Evolutionary conservation across 768 basidiomycete species (phyloP), one percentile per base, ranked within the genome.

Genomic region (Phanerodontia chrysosporium): DNA sequence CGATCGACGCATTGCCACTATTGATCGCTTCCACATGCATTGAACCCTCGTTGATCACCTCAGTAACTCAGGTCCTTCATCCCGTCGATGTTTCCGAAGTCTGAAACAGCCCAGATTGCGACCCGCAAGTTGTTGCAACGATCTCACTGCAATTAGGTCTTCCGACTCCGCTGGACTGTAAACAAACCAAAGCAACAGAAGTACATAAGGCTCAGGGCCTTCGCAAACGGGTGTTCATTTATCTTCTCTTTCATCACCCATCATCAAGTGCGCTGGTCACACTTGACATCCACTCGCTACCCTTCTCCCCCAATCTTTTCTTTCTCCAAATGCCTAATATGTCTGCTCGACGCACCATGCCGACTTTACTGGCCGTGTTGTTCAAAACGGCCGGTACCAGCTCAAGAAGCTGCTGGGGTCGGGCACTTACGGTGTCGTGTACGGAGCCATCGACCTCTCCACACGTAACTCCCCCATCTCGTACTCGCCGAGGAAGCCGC

Each of bases 361-460:
- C 35, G 58, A 65, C 62, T 65, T 66, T 62, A 57, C 60, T 36
- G 61, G 57, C 29, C 45, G 46, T 39, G 22, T 57, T 48, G 44
- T 68, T 29, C 45, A 62, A 51, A 44, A 61, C 60, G 61, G 59
- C 39, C 66, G 54, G 53, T 67, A 60, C 58, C 51, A 63, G 56
- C 60, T 66, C 48, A 24, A 45, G 22, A 29, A 62, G 49, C 28
- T 62, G 59, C 62, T 68, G 45, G 67, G 67, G 21, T 45, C 60
- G 35, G 67, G 67, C 30, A 55, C 60, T 35, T 66, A 56, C 55
- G 67, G 65, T 8, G 67, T 65, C 51, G 67, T 68, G 32, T 68
- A 68, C 49, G 55, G 57, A 29, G 66, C 64, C 21, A 9, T 61
- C 46, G 64, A 68, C 54, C 55, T 61, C 36, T 14, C 39, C 7